These are phyloP conservation scores for Marchantia paleacea DNA, from an alignment of 225 moss, liverwort and hornwort genomes.

Conservation along the genomic window DNA sequence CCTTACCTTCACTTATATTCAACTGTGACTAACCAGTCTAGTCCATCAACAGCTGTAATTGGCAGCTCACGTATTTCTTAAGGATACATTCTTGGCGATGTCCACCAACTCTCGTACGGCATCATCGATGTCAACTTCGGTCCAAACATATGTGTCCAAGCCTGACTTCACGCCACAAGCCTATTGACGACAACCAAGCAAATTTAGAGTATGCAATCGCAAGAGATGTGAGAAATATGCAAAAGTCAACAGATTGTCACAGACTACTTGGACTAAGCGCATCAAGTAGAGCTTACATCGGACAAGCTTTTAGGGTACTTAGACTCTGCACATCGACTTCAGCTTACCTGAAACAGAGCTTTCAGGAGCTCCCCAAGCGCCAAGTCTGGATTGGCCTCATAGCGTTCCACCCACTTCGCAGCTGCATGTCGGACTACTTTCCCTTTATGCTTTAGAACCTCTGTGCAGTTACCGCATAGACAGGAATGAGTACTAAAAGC, in stretches of 20 bases:
- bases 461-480: slow-evolving; percentile 25
- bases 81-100: slow-evolving; percentile 91
- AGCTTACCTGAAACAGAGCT: slow-evolving; percentile 75
- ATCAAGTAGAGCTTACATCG: background rate
- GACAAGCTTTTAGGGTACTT: too few species aligned
- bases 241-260: background rate
- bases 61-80: background rate
- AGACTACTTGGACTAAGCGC: background rate
- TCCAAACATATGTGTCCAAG: slow-evolving; percentile 57
- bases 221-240: background rate
- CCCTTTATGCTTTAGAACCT: slow-evolving; percentile 72
- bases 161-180: slow-evolving; percentile 82
- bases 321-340: too few species aligned
- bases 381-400: slow-evolving; percentile 64
- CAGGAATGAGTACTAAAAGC: background rate
- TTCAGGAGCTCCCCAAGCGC: slow-evolving; percentile 77
- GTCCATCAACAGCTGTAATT: background rate
- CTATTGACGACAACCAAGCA: slow-evolving; percentile 35
- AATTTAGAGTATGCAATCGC: background rate
- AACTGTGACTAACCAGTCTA: too few species aligned
- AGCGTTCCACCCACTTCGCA: slow-evolving; percentile 89
- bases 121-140: slow-evolving; percentile 91
- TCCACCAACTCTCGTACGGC: slow-evolving; percentile 87
- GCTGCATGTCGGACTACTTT: slow-evolving; percentile 70
- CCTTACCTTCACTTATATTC: background rate